phyloP scores from a whole-genome alignment of 1,284 basidiomycete genomes.

The Anthracocystis panici-leucophaei region DNA sequence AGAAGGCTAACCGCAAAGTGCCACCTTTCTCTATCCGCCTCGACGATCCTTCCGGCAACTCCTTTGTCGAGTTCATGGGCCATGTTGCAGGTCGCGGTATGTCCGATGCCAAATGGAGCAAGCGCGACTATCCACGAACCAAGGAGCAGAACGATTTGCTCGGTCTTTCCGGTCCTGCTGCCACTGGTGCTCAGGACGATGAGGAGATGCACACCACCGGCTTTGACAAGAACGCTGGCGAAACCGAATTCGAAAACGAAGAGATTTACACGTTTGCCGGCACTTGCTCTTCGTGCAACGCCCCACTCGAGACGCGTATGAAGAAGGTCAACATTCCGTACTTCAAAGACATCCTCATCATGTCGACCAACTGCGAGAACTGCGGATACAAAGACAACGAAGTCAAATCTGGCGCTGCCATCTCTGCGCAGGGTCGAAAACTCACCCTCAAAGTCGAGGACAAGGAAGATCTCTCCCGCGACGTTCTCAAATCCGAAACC shows the following conservation, averaged over 20 bases:
- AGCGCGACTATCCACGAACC: slow-evolving; percentile 86
- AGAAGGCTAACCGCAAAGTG: slow-evolving; percentile 73
- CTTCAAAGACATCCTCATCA: slow-evolving; percentile 98
- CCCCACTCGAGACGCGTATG: slow-evolving; percentile 87
- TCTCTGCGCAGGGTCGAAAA: slow-evolving; percentile 84
- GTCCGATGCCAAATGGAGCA: slow-evolving; percentile 90
- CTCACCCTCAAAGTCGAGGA: slow-evolving; percentile 93
- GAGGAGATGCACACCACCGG: slow-evolving; percentile 62
- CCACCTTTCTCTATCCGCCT: slow-evolving; percentile 84
- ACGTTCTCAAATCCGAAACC: slow-evolving; percentile 79
- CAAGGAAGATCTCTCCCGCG: slow-evolving; percentile 90
- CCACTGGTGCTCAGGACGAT: slow-evolving; percentile 67
- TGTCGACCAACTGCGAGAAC: slow-evolving; percentile 95
- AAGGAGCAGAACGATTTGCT: slow-evolving; percentile 85
- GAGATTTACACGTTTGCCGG: slow-evolving; percentile 92
- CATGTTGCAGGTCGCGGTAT: slow-evolving; percentile 71
- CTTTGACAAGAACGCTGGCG: slow-evolving; percentile 64
- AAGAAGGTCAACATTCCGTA: slow-evolving; percentile 97
- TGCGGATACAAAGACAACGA: slow-evolving; percentile 99
- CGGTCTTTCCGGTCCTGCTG: slow-evolving; percentile 75
- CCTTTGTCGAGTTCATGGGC: slow-evolving; percentile 74
- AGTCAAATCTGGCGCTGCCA: slow-evolving; percentile 92
- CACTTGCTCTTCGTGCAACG: slow-evolving; percentile 88
- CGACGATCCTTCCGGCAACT: slow-evolving; percentile 95
- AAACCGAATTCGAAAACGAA: slow-evolving; percentile 74